Percentiles rank a stretch among this genome's conserved stretches.
Evolutionary conservation across 352 stramenopile species (phyloP).

Genomic region (Pythium brachiatum): DNA sequence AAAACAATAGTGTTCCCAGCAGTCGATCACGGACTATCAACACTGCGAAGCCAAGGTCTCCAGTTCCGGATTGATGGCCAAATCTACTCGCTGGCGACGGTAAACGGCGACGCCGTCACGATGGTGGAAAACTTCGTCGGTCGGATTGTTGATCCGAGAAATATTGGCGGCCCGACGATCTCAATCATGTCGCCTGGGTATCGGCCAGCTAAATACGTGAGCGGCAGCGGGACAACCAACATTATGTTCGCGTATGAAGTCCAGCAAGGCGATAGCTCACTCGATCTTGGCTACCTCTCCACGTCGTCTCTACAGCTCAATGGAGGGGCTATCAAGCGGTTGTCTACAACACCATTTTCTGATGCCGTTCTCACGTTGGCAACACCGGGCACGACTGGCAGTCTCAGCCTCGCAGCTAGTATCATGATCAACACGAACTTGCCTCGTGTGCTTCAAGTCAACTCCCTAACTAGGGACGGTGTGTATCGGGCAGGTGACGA

Average conservation of each 20-base stretch:
- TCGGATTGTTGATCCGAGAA: slow-evolving; percentile 34
- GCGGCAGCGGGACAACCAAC: slow-evolving; percentile 41
- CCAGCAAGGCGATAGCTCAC: slow-evolving; percentile 49
- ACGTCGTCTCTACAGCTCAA: slow-evolving; percentile 47
- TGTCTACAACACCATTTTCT: slow-evolving; percentile 49
- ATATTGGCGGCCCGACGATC: slow-evolving; percentile 27
- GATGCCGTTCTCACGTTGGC: slow-evolving; percentile 48
- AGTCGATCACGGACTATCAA: slow-evolving; percentile 49
- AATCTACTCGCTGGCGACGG: slow-evolving; percentile 48
- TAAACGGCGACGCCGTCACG: slow-evolving; percentile 41
- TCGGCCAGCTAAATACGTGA: slow-evolving; percentile 42
- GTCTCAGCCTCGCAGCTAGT: slow-evolving; percentile 30
- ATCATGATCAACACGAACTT: slow-evolving; percentile 55
- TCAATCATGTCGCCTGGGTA: slow-evolving; percentile 48
- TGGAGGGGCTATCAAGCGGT: slow-evolving; percentile 51
- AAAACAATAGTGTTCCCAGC: slow-evolving; percentile 54
- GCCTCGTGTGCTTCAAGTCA: slow-evolving; percentile 41
- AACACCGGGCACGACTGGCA: slow-evolving; percentile 35
- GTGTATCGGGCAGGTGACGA: slow-evolving; percentile 53
- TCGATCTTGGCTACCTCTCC: slow-evolving; percentile 47
- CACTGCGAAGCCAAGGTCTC: slow-evolving; percentile 30
- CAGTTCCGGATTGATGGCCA: slow-evolving; percentile 56
- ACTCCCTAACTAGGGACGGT: slow-evolving; percentile 49
- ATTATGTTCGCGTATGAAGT: slow-evolving; percentile 59
- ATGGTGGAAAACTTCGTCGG: slow-evolving; percentile 57